These are phyloP conservation scores for Croton laevigatus DNA, from an alignment of 441 rosid genomes.

Conservation along the genomic window DNA sequence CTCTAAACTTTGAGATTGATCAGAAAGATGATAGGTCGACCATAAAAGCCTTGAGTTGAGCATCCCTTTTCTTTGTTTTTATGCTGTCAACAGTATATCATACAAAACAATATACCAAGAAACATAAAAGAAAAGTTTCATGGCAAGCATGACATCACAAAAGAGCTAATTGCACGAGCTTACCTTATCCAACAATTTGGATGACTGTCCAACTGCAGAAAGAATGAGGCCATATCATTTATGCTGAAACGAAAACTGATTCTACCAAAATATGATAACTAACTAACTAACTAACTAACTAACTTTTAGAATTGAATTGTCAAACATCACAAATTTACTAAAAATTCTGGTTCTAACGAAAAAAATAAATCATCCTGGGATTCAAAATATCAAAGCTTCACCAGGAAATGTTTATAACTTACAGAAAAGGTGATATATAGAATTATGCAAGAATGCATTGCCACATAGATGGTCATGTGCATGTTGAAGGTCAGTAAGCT, in stretches of 20 bases:
- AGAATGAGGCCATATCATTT: conserved; percentile 22
- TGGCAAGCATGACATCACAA: neutral
- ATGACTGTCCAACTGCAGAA: conserved; percentile 74
- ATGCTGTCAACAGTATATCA: conserved; percentile 57
- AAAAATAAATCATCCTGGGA: neutral
- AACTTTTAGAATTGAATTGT: neutral
- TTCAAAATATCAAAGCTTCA: neutral
- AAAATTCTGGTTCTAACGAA: neutral
- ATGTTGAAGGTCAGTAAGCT: neutral
- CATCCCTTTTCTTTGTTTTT: conserved; percentile 41
- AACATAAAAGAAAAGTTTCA: conserved; percentile 3
- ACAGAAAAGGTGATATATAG: neutral
- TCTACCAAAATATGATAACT: neutral
- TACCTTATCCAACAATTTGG: conserved; percentile 55
- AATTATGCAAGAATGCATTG: neutral
- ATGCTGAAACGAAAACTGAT: neutral
- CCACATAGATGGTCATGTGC: neutral
- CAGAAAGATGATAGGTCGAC: conserved; percentile 74
- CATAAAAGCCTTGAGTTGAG: conserved; percentile 58
- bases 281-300: neutral
- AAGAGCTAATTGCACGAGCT: conserved; percentile 4
- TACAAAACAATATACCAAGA: conserved; percentile 13
- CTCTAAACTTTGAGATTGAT: conserved; percentile 58
- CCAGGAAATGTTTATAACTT: neutral
- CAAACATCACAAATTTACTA: neutral